Conservation (phyloP, 305 asterid genomes). For the Rubia peregrina region DNA sequence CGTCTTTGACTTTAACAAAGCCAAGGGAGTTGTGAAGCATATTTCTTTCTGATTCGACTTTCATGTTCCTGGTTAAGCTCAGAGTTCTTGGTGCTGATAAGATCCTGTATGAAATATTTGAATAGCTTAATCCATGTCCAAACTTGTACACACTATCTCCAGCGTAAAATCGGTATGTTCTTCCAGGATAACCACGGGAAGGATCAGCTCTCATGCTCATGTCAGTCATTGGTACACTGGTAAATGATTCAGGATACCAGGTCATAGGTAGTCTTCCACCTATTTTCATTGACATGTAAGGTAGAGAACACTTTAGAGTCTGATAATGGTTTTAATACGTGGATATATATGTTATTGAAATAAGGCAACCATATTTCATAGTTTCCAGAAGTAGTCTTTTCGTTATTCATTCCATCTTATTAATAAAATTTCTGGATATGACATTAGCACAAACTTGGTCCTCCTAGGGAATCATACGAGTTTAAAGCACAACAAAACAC, state of each 20-base stretch:
- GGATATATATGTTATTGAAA: not conserved
- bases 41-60: constrained; percentile 21
- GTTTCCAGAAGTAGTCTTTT: not conserved
- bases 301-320: not conserved
- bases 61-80: constrained; percentile 31
- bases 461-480: not conserved
- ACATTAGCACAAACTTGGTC: not conserved
- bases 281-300: constrained; percentile 22
- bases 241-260: constrained; percentile 92
- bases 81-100: constrained; percentile 50
- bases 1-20: constrained; percentile 43
- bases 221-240: constrained; percentile 67
- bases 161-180: constrained; percentile 76
- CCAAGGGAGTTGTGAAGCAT: constrained; percentile 24
- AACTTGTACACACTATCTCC: constrained; percentile 59
- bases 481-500: not conserved
- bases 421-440: not conserved
- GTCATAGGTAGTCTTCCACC: constrained; percentile 82
- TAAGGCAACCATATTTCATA: not conserved
- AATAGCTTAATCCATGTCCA: constrained; percentile 82
- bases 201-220: constrained; percentile 93
- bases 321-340: not conserved
- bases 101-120: constrained; percentile 43
- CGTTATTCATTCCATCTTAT: not conserved
- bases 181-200: constrained; percentile 69